phyloP scores from a whole-genome alignment of 495 filamentous ascomycete species.

The Penicillium herquei region DNA sequence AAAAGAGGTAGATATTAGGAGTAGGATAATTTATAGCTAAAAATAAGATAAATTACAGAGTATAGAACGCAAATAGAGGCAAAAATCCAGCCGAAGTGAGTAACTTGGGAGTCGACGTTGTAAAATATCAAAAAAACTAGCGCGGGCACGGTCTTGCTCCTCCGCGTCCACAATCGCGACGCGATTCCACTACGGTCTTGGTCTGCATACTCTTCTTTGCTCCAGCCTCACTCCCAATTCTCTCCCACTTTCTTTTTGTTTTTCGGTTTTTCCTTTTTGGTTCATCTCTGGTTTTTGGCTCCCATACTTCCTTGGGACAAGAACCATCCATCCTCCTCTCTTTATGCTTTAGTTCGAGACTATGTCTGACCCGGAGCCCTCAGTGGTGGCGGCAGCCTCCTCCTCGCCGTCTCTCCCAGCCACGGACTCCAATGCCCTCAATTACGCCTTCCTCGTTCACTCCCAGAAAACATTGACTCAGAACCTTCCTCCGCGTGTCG shows the following conservation, averaged over 20 bases:
- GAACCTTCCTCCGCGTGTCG: constrained; percentile 61
- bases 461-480: constrained; percentile 63
- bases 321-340: constrained; percentile 6
- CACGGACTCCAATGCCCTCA: constrained; percentile 39
- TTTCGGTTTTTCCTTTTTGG: not conserved
- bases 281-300: constrained; percentile 1
- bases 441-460: constrained; percentile 67
- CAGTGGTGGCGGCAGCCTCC: constrained; percentile 26
- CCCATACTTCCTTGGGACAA: constrained; percentile 9
- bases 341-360: constrained; percentile 23
- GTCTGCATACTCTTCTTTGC: constrained; percentile 21
- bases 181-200: constrained; percentile 28
- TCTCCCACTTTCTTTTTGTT: constrained; percentile 11
- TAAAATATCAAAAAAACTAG: constrained; percentile 17
- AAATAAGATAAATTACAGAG: not conserved
- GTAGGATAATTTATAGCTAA: not conserved
- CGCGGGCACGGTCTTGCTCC: constrained; percentile 31
- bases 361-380: constrained; percentile 41
- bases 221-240: constrained; percentile 18
- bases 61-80: not conserved
- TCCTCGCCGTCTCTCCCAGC: constrained; percentile 38
- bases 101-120: constrained; percentile 14
- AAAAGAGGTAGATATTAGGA: not conserved
- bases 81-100: constrained; percentile 10
- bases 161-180: constrained; percentile 44